Evolutionary conservation across 1,139 yeast species (phyloP), one percentile per base, ranked within the genome.

Genomic region (Starmera stellimalicola): DNA sequence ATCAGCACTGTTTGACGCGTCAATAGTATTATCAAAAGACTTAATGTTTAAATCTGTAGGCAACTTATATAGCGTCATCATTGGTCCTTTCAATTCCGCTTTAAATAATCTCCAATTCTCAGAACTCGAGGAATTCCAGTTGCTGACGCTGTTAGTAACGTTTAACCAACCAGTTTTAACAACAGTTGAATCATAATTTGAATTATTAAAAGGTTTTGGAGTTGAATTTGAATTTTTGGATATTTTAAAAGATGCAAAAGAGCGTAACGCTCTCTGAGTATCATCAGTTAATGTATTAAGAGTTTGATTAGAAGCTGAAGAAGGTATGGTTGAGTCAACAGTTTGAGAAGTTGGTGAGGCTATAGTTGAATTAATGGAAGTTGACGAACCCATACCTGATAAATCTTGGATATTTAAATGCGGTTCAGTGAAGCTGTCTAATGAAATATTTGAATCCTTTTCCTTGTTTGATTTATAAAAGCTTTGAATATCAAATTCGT

Each of bases 71-170:
- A 81, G 51, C 40, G 65, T 64, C 36, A 81, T 53, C 34, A 65
- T 65, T 1, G 83, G 68, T 7, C 93, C 93, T 45, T 66, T 71
- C 41, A 81, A 58, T 50, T 78, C 87, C 0, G 77, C 81, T 37
- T 79, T 63, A 43, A 60, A 72, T 24, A 79, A 49, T 41, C 66
- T 67, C 71, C 48, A 70, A 2, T 43, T 38, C 30, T 44, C 51
- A 6, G 46, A 29, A 20, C 38, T 39, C 6, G 42, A 29, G 22
- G 34, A 37, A 29, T 44, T 41, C 70, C 69, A 71, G 29, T 60
- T 60, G 43, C 51, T 68, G 49, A 42, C 51, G 50, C 45, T 45
- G 9, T 44, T 63, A 49, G 53, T 63, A 39, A 54, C 62, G 42
- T 70, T 70, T 8, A 69, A 33, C 74, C 74, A 70, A 3, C 71